Evolutionary conservation across 192 early-diverging fungal species (phyloP), one percentile per base, ranked within the genome.

Genomic region (Rhizoclosmatium globosum): DNA sequence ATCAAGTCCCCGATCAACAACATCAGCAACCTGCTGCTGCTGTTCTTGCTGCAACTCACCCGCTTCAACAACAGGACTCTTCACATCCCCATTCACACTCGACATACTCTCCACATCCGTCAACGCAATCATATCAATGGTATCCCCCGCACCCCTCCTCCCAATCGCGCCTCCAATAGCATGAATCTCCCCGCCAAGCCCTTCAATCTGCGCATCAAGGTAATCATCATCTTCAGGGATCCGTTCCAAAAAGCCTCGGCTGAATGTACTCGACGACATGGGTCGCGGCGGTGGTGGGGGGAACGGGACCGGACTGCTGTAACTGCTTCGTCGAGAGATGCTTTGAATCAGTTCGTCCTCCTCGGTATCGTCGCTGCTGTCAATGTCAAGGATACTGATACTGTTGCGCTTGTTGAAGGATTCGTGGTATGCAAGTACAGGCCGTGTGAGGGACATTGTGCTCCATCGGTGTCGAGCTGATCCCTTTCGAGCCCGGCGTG

Each of bases 311-410:
- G 50, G 17, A 53, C 69, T 38, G 17, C n/a, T 50, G 47, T 39
- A 23, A 23, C 62, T 62, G 13, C 21, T 13, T 4, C 72, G 57
- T n/a, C 61, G 59, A 6, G 59, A 6, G 44, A 62, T 59, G 48
- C 19, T 44, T 43, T 11, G 21, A 47, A 62, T 62, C 7, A 66
- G 62, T 7, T 31, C 6, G 64, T 76, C 74, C 11, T 76, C 74
- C 50, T 76, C 74, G n/a, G 74, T 76, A 43, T 76, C 74, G 47
- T 76, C 74, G 31, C 60, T 64, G 23, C 64, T 76, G 64, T 76
- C 57, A 21, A 39, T n/a, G 6, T 57, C 53, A 43, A 42, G n/a
- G 13, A 46, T 3, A 59, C 47, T 72, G 15, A 39, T 31, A 47
- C 47, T 47, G 31, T 58, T 58, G 2, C 42, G 23, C 45, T 45